Conservation (phyloP, 192 early-diverging fungal genomes). For the Funneliformis mosseae region DNA sequence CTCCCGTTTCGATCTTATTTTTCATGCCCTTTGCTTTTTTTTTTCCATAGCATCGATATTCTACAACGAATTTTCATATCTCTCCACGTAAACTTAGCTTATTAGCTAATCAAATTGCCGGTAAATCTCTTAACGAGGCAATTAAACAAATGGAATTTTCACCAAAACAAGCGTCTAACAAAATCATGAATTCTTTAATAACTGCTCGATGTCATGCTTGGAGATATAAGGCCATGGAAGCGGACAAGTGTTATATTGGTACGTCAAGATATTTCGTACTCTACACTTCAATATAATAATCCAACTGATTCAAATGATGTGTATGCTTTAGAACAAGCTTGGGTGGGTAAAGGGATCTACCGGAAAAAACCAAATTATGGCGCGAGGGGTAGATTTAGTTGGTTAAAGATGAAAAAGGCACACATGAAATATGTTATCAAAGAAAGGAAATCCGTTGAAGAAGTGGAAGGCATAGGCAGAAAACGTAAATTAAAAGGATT, state of each 20-base stretch:
- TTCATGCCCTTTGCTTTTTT: neutral
- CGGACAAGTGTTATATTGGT: conserved; percentile 61
- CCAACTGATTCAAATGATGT: no score
- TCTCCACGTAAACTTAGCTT: conserved; percentile 73
- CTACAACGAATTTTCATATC: conserved; percentile 68
- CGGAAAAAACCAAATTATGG: conserved; percentile 74
- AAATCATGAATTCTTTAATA: conserved; percentile 66
- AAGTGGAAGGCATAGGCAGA: conserved; percentile 38
- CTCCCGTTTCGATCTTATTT: neutral
- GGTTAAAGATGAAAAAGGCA: conserved; percentile 72
- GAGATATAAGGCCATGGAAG: conserved; percentile 64
- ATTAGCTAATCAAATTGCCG: conserved; percentile 70
- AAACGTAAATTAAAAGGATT: conserved; percentile 59
- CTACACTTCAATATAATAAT: neutral
- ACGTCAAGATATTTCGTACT: conserved; percentile 24
- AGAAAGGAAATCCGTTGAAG: conserved; percentile 49
- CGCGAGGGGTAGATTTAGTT: conserved; percentile 77
- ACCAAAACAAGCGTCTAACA: conserved; percentile 62
- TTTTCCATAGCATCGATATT: conserved; percentile 52
- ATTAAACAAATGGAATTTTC: conserved; percentile 82
- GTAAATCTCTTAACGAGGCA: conserved; percentile 66
- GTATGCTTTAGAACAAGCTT: conserved; percentile 60
- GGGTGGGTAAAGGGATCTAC: conserved; percentile 85
- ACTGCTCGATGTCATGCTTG: conserved; percentile 71
- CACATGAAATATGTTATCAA: conserved; percentile 85